Percentiles rank a stretch among this genome's conserved stretches.
Conservation (phyloP, 2,329 filamentous ascomycete genomes). For the Trichoderma polysporum region DNA sequence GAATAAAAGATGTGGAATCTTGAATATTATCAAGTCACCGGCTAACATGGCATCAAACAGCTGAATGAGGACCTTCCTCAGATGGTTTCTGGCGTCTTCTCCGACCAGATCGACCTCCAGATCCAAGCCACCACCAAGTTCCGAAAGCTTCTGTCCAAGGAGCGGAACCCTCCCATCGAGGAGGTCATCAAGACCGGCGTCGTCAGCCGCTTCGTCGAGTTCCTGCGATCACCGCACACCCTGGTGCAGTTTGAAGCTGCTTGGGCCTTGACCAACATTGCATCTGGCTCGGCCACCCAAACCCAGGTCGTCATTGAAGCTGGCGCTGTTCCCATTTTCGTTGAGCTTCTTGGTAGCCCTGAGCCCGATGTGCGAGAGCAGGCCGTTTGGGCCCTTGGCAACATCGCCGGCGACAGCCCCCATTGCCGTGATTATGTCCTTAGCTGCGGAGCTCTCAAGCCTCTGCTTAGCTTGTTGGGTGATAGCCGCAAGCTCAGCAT, state of each 20-base stretch:
- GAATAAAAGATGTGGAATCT: not conserved
- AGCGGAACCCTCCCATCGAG: slow-evolving; percentile 98
- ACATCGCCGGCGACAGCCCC: slow-evolving; percentile 98
- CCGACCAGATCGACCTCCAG: slow-evolving; percentile 95
- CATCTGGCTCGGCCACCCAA: slow-evolving; percentile 92
- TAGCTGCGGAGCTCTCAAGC: slow-evolving; percentile 84
- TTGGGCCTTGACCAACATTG: slow-evolving; percentile 99
- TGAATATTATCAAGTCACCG: not conserved
- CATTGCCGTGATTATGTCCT: slow-evolving; percentile 97
- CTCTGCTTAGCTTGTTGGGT: slow-evolving; percentile 82
- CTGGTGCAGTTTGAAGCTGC: slow-evolving; percentile 98
- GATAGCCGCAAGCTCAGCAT: slow-evolving; percentile 99
- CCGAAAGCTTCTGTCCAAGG: slow-evolving; percentile 95
- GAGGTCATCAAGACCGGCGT: slow-evolving; percentile 99
- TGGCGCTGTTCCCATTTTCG: slow-evolving; percentile 96
- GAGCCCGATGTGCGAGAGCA: slow-evolving; percentile 98
- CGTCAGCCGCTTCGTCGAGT: slow-evolving; percentile 95
- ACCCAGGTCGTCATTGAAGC: slow-evolving; percentile 99
- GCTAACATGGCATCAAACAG: slow-evolving; percentile 46
- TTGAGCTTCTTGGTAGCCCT: slow-evolving; percentile 90
- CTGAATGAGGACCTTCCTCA: slow-evolving; percentile 96
- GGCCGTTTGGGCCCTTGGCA: slow-evolving; percentile 96
- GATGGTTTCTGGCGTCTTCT: slow-evolving; percentile 98
- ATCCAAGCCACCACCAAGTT: slow-evolving; percentile 98
- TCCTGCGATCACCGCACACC: slow-evolving; percentile 95